Evolutionary conservation across 768 basidiomycete species (phyloP), one percentile per base, ranked within the genome.

Genomic region (Collybia nuda): DNA sequence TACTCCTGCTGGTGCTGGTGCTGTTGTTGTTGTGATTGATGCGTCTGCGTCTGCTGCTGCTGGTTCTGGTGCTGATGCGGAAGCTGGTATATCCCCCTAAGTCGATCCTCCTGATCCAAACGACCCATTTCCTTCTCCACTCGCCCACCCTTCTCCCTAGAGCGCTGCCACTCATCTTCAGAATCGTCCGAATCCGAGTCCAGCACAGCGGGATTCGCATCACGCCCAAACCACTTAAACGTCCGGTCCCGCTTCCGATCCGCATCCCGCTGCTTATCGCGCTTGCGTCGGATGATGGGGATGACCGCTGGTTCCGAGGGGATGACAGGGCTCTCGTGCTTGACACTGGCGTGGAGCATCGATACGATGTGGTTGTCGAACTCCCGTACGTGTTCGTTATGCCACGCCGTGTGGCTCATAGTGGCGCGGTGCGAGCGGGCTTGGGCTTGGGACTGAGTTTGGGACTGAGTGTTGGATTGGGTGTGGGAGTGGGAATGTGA

Each of bases 221-320:
- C 53, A 19, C 35, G 40, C 5, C 24, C 8, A 17, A 50, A 36
- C 53, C 43, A 50, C 37, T 60, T 60, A n/a, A 50, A 53, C 12
- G 44, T 22, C 24, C 56, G 48, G 14, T 56, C 50, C 35, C 51
- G 44, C 44, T 36, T 32, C 35, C 24, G 29, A 9, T 28, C 28
- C 23, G 15, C 36, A 15, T 35, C 23, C 2, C 39, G 41, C 22
- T 46, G 15, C 12, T 24, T 42, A 2, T 48, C 40, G 43, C 51
- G 39, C 9, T 11, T 32, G 40, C 42, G 49, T 1, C 40, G 23
- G 23, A 44, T 6, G 17, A 44, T 50, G 8, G 22, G 48, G 19
- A 51, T 2, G 22, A 11, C 36, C 18, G 35, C 41, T n/a, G 19
- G 39, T 26, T 29, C 40, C 19, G 48, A 5, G 2, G 39, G 37